These are phyloP conservation scores for Botrytis paeoniae DNA, from an alignment of 2,329 filamentous ascomycete species.

Conservation along the genomic window DNA sequence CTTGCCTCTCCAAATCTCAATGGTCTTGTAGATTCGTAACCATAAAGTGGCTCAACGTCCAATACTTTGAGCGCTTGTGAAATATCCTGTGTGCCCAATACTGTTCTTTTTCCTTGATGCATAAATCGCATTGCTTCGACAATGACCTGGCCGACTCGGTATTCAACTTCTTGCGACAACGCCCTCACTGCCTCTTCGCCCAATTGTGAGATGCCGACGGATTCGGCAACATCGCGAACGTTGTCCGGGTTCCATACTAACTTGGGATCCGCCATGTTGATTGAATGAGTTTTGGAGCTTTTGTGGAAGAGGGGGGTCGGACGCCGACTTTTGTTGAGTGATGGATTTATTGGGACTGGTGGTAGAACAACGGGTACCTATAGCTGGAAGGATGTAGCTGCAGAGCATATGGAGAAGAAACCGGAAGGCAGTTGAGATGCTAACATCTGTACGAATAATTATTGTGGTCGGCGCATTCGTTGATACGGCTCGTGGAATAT, in stretches of 20 bases:
- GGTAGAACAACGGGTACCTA: background rate
- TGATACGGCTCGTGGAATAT: background rate
- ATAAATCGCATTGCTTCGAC: conserved; percentile 95
- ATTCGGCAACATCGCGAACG: conserved; percentile 92
- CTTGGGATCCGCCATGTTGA: conserved; percentile 35
- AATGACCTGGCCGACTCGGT: conserved; percentile 87
- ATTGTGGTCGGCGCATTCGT: conserved; percentile 6
- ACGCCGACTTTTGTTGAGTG: background rate
- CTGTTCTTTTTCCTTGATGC: conserved; percentile 83
- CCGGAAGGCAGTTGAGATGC: background rate
- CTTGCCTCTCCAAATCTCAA: conserved; percentile 91
- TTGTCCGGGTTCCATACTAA: conserved; percentile 95
- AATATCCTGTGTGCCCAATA: conserved; percentile 84
- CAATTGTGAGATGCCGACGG: conserved; percentile 79
- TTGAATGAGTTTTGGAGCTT: background rate
- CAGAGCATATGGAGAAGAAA: background rate
- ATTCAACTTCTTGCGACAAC: conserved; percentile 91
- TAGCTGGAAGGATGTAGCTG: background rate
- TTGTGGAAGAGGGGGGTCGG: background rate
- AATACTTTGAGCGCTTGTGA: conserved; percentile 80
- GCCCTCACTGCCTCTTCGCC: conserved; percentile 84
- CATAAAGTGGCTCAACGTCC: conserved; percentile 92
- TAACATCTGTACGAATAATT: background rate
- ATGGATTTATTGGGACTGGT: background rate
- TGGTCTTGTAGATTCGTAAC: conserved; percentile 88